phyloP scores from a whole-genome alignment of 2,329 filamentous ascomycete genomes.

The Neofusicoccum umdonicola region DNA sequence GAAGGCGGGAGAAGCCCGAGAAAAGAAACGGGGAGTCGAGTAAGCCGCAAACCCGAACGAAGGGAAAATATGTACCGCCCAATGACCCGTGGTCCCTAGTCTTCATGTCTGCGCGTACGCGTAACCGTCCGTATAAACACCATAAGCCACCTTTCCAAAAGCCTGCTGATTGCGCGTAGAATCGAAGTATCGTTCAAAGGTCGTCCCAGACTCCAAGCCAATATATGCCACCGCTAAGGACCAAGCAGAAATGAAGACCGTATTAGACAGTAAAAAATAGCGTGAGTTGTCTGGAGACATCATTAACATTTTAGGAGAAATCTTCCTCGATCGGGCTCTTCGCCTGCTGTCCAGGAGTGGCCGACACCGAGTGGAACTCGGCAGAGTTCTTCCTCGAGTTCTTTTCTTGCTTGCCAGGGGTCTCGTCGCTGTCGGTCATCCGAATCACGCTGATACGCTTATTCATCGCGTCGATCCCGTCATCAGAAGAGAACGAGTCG shows the following conservation, averaged over 20 bases:
- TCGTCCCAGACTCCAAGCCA: conserved; percentile 10
- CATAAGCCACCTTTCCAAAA: background rate
- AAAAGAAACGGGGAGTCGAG: background rate
- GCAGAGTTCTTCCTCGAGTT: conserved; percentile 34
- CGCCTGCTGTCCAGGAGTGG: conserved; percentile 30
- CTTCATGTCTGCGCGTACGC: conserved; percentile 3
- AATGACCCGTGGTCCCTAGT: background rate
- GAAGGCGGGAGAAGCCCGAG: background rate
- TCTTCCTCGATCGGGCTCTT: conserved; percentile 3
- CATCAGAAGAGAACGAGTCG: conserved; percentile 31
- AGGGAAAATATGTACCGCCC: conserved; percentile 3
- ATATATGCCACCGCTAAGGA: conserved; percentile 10
- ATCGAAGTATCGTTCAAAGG: conserved; percentile 7
- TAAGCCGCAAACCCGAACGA: background rate
- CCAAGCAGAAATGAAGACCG: background rate
- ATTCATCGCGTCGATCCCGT: conserved; percentile 20
- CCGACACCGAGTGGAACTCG: conserved; percentile 43
- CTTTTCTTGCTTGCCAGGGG: conserved; percentile 25
- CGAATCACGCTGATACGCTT: conserved; percentile 10
- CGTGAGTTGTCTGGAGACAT: background rate
- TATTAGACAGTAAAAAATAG: conserved; percentile 10
- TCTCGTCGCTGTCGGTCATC: conserved; percentile 23
- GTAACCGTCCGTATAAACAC: background rate
- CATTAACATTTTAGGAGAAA: conserved; percentile 6
- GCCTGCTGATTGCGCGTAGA: background rate